Evolutionary conservation across 177 flowering plant genomes (phyloP).

Genomic region (Vitis hybrid): DNA sequence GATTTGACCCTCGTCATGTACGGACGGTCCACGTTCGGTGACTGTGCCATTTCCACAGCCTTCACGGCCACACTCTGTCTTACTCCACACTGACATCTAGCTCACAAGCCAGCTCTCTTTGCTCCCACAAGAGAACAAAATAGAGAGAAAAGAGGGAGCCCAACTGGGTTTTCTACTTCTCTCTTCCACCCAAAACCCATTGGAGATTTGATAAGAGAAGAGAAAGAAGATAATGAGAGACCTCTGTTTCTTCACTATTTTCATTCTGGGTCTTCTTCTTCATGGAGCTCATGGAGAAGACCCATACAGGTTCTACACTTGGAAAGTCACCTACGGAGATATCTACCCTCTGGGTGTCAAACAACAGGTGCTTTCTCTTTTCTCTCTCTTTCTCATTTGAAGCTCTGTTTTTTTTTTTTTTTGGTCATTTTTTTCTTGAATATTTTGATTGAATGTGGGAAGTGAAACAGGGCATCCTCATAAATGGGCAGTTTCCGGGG

Average conservation of each 20-base stretch:
- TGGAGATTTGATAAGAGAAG: background rate
- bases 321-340: conserved; percentile 66
- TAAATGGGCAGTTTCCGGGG: conserved; percentile 99
- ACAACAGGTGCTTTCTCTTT: conserved; percentile 43
- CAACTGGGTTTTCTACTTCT: background rate
- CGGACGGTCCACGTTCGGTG: no score
- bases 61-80: no score
- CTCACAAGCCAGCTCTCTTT: background rate
- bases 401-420: background rate
- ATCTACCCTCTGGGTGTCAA: conserved; percentile 63
- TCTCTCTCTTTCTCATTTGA: background rate
- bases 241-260: conserved; percentile 1
- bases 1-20: no score
- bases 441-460: background rate
- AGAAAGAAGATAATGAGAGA: conserved; percentile 15
- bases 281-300: conserved; percentile 43
- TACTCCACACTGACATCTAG: background rate
- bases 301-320: conserved; percentile 59
- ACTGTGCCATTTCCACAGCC: no score
- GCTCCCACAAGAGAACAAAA: background rate
- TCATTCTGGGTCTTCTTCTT: conserved; percentile 14
- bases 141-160: background rate
- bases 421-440: conserved; percentile 1
- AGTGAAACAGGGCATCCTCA: conserved; percentile 83
- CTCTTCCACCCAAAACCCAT: background rate